phyloP scores from a whole-genome alignment of 768 basidiomycete species.

The Boletus tomentosulus region DNA sequence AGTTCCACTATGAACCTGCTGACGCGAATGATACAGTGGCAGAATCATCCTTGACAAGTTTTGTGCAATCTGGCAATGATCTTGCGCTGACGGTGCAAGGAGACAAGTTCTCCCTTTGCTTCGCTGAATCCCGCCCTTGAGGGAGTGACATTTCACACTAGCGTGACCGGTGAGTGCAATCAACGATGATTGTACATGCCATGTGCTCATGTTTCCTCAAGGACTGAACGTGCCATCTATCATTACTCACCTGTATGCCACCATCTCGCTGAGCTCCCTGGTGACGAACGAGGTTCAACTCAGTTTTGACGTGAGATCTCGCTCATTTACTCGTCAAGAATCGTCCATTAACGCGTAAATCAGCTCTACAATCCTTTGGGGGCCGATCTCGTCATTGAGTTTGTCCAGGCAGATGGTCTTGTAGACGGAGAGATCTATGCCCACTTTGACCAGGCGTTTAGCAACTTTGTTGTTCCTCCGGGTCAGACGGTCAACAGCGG shows the following conservation, averaged over 20 bases:
- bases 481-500: constrained; percentile 61
- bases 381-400: constrained; percentile 52
- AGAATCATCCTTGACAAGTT: constrained; percentile 53
- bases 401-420: constrained; percentile 52
- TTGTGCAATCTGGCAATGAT: constrained; percentile 48
- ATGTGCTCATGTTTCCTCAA: background rate
- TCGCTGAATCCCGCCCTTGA: constrained; percentile 55
- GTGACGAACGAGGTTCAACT: constrained; percentile 47
- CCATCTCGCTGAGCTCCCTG: constrained; percentile 48
- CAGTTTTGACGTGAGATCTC: constrained; percentile 50
- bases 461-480: constrained; percentile 52
- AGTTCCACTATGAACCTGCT: constrained; percentile 66
- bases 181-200: background rate
- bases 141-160: constrained; percentile 47
- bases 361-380: constrained; percentile 55
- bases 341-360: constrained; percentile 1
- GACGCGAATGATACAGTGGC: constrained; percentile 65
- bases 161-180: constrained; percentile 40
- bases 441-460: constrained; percentile 52
- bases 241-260: constrained; percentile 53
- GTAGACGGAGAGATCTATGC: constrained; percentile 54
- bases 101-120: constrained; percentile 61
- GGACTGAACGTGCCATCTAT: constrained; percentile 52
- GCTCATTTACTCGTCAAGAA: background rate
- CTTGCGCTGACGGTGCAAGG: constrained; percentile 57